Evolutionary conservation across 768 basidiomycete species (phyloP).

Genomic region (Boletus coccyginus): DNA sequence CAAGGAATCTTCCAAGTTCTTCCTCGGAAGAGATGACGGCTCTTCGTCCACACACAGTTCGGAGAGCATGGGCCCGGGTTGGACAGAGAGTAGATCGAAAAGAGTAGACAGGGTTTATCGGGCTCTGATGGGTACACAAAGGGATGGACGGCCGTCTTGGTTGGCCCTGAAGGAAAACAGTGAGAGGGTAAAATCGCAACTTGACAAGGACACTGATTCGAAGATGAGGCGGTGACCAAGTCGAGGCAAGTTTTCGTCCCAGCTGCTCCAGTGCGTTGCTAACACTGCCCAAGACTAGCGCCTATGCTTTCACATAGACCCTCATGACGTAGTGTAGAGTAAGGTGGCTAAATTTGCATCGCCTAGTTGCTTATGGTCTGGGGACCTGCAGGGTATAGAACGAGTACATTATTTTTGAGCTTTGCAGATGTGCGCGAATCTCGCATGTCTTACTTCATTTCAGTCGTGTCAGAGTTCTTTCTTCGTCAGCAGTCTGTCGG

Average conservation of each 20-base stretch:
- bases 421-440: not conserved
- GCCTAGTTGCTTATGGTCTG: no score
- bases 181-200: slow-evolving; percentile 16
- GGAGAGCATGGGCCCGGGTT: slow-evolving; percentile 31
- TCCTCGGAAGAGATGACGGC: slow-evolving; percentile 27
- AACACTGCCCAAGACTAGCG: not conserved
- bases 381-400: no score
- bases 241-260: slow-evolving; percentile 4
- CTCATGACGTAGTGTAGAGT: not conserved
- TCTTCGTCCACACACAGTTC: not conserved
- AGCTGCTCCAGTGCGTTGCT: not conserved
- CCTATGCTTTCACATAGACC: no score
- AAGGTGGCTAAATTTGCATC: not conserved
- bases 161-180: slow-evolving; percentile 30
- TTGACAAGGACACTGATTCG: slow-evolving; percentile 9
- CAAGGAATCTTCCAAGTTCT: slow-evolving; percentile 22
- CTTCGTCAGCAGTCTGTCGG: not conserved
- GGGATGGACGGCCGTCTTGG: slow-evolving; percentile 33
- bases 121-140: slow-evolving; percentile 28
- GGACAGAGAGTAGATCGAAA: slow-evolving; percentile 25
- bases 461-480: not conserved
- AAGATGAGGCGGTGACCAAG: not conserved
- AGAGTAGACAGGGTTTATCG: slow-evolving; percentile 26
- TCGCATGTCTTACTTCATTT: not conserved
- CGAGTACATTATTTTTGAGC: no score